Percentiles rank a stretch among this genome's conserved stretches.
These are phyloP conservation scores for Trichosporon coremiiforme DNA, from an alignment of 1,284 basidiomycete species.

Conservation along the genomic window DNA sequence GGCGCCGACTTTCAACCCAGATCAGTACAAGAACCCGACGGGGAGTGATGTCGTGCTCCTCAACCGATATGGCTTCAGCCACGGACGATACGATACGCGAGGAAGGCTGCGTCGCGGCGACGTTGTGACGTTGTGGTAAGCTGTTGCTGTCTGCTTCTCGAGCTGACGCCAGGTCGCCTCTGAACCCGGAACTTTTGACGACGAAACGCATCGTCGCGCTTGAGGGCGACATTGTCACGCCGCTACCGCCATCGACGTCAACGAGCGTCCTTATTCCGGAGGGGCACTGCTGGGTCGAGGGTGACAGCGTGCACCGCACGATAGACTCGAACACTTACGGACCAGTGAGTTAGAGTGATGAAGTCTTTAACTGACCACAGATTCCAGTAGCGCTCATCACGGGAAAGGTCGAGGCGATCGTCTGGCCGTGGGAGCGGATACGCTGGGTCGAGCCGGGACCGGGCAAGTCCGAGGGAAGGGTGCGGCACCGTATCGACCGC, in stretches of 20 bases:
- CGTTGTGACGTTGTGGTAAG: conserved; percentile 59
- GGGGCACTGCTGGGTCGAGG: conserved; percentile 61
- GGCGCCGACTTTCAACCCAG: conserved; percentile 59
- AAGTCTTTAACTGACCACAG: neutral
- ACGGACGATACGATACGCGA: neutral
- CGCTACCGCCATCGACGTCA: conserved; percentile 53
- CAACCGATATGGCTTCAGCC: conserved; percentile 1
- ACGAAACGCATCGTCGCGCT: conserved; percentile 62
- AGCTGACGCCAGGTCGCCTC: conserved; percentile 54
- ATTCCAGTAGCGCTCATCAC: conserved; percentile 10
- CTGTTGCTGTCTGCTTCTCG: neutral
- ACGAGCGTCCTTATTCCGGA: conserved; percentile 53
- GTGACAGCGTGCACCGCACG: conserved; percentile 59
- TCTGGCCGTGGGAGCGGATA: conserved; percentile 13
- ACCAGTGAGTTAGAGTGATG: conserved; percentile 52
- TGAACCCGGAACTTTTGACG: conserved; percentile 57
- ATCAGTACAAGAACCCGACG: conserved; percentile 48
- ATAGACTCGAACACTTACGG: conserved; percentile 60
- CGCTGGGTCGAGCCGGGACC: conserved; percentile 6
- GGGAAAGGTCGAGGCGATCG: neutral
- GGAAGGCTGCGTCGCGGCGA: conserved; percentile 55
- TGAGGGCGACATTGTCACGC: conserved; percentile 59
- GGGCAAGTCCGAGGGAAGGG: neutral
- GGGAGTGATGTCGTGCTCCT: conserved; percentile 60
- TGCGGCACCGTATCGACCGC: neutral